These are phyloP conservation scores for Arachis monticola DNA, from an alignment of 331 rosid species.

Conservation along the genomic window DNA sequence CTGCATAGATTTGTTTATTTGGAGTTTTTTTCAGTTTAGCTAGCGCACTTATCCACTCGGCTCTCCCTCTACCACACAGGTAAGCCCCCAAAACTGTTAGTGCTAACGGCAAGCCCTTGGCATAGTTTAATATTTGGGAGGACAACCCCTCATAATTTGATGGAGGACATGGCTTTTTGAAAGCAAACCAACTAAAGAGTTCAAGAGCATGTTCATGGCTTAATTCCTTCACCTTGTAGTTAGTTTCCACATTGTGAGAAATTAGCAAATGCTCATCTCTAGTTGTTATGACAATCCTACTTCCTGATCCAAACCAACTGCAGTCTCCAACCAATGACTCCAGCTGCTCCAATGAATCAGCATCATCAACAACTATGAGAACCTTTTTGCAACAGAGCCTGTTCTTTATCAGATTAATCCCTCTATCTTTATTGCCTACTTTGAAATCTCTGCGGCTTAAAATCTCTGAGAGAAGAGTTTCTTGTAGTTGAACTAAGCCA, in stretches of 20 bases:
- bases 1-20: neutral
- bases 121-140: slow-evolving; percentile 17
- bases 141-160: slow-evolving; percentile 12
- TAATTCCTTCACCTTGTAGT: slow-evolving; percentile 1
- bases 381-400: slow-evolving; percentile 23
- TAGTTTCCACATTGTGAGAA: neutral
- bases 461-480: slow-evolving; percentile 9
- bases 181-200: slow-evolving; percentile 35
- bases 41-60: slow-evolving; percentile 34
- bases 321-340: slow-evolving; percentile 33
- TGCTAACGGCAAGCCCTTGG: slow-evolving; percentile 35
- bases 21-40: neutral
- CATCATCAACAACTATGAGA: slow-evolving; percentile 42
- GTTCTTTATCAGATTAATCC: neutral
- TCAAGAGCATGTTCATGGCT: neutral
- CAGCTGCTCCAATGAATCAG: slow-evolving; percentile 22
- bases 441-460: neutral
- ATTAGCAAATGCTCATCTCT: slow-evolving; percentile 29
- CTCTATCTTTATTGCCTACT: neutral
- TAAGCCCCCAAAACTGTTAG: slow-evolving; percentile 37
- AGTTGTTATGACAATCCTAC: slow-evolving; percentile 34
- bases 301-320: slow-evolving; percentile 29
- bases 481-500: slow-evolving; percentile 9
- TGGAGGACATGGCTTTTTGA: neutral
- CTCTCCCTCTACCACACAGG: neutral